Evolutionary conservation across 176 grass and related monocot genomes (phyloP).

Genomic region (Paspalum vaginatum): DNA sequence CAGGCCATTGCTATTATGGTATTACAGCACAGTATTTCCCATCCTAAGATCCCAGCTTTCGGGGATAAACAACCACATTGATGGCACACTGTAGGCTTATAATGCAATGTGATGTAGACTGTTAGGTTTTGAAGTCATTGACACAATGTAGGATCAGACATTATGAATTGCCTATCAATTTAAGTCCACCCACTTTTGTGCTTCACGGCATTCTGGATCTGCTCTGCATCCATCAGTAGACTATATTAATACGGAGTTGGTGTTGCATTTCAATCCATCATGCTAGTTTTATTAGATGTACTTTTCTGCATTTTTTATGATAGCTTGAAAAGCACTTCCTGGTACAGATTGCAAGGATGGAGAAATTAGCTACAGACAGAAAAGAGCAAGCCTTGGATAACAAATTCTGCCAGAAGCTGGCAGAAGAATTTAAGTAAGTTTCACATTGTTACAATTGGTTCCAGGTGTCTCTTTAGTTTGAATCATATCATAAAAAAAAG

Average conservation of each 20-base stretch:
- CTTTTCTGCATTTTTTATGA: constrained; percentile 7
- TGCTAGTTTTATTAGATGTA: constrained; percentile 16
- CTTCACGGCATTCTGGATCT: not conserved
- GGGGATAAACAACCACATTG: not conserved
- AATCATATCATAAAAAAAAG: constrained; percentile 3
- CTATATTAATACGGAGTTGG: not conserved
- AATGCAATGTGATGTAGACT: not conserved
- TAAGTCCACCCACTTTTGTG: not conserved
- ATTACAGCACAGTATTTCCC: not conserved
- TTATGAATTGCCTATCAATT: constrained; percentile 3
- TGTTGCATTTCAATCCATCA: not conserved
- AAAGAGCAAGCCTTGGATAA: constrained; percentile 43
- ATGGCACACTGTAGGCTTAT: not conserved
- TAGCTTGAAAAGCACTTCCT: constrained; percentile 17
- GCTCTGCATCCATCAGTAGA: not conserved
- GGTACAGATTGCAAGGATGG: constrained; percentile 57
- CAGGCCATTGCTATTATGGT: not conserved
- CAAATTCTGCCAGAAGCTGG: constrained; percentile 57
- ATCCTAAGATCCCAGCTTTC: not conserved
- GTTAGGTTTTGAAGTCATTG: not conserved
- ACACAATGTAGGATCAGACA: not conserved
- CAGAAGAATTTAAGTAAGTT: constrained; percentile 65
- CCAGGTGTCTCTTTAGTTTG: constrained; percentile 3
- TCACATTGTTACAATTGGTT: not conserved
- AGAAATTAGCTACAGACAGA: constrained; percentile 43